phyloP scores from a whole-genome alignment of 805 yeast genomes.

The Candida saitoana region DNA sequence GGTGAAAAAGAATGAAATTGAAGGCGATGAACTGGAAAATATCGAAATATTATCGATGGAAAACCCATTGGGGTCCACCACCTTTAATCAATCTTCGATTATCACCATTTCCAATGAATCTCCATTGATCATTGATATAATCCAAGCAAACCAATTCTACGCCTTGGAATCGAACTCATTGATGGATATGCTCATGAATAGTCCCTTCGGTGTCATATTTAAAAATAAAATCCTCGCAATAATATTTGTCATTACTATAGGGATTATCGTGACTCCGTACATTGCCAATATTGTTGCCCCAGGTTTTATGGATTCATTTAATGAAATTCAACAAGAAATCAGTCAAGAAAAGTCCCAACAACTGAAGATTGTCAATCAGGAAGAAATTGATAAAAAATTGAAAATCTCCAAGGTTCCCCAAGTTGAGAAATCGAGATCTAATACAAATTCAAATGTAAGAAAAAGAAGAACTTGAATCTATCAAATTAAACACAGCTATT shows the following conservation, averaged over 20 bases:
- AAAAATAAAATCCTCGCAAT: constrained; percentile 32
- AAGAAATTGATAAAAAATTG: constrained; percentile 3
- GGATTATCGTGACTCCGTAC: constrained; percentile 30
- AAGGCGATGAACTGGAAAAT: constrained; percentile 3
- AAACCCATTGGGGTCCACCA: constrained; percentile 14
- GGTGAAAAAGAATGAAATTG: constrained; percentile 17
- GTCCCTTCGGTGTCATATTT: constrained; percentile 42
- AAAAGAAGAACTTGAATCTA: neutral
- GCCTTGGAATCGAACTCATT: constrained; percentile 28
- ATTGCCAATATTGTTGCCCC: constrained; percentile 28
- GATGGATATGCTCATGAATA: constrained; percentile 28
- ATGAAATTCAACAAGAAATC: constrained; percentile 4
- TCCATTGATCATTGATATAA: constrained; percentile 21
- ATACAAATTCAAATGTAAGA: neutral
- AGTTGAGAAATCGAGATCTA: neutral
- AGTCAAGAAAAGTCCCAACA: constrained; percentile 5
- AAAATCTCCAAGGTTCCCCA: neutral
- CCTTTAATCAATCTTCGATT: constrained; percentile 17
- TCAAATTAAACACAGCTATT: neutral
- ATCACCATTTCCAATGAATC: constrained; percentile 9
- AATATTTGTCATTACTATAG: constrained; percentile 24
- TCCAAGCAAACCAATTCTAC: constrained; percentile 28
- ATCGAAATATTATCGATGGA: constrained; percentile 18
- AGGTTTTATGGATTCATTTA: constrained; percentile 31
- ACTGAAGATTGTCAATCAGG: constrained; percentile 6